A percentile compares a stretch with the other conserved stretches of the same genome.
These are phyloP conservation scores for Litchi chinensis DNA, from an alignment of 345 rosid species.

Conservation along the genomic window DNA sequence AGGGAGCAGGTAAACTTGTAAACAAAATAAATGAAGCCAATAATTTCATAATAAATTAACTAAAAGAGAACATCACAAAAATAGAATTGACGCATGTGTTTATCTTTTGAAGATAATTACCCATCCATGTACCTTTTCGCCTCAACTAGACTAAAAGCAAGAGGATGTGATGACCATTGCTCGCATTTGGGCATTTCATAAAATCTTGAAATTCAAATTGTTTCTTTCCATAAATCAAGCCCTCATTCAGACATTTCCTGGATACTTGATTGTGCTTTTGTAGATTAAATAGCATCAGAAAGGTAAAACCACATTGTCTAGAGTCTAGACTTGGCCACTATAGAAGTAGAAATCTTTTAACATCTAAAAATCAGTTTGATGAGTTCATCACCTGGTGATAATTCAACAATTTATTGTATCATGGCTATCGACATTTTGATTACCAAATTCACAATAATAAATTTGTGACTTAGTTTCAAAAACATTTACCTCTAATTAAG, in stretches of 20 bases:
- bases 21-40: neutral
- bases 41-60: neutral
- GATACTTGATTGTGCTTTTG: neutral
- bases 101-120: neutral
- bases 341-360: neutral
- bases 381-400: neutral
- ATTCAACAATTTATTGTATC: neutral
- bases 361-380: neutral
- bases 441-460: neutral
- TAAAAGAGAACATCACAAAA: neutral
- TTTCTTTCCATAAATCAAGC: neutral
- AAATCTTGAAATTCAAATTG: neutral
- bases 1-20: neutral
- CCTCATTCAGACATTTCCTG: neutral
- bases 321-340: neutral
- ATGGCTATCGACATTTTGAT: neutral
- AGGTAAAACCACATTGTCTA: neutral
- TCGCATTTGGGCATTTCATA: neutral
- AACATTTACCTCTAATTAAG: neutral
- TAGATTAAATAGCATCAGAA: neutral
- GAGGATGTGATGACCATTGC: neutral
- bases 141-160: neutral
- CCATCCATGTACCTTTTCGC: neutral
- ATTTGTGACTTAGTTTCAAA: neutral
- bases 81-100: neutral